phyloP scores from a whole-genome alignment of 495 filamentous ascomycete species.

The Astrothelium subdiscretum region DNA sequence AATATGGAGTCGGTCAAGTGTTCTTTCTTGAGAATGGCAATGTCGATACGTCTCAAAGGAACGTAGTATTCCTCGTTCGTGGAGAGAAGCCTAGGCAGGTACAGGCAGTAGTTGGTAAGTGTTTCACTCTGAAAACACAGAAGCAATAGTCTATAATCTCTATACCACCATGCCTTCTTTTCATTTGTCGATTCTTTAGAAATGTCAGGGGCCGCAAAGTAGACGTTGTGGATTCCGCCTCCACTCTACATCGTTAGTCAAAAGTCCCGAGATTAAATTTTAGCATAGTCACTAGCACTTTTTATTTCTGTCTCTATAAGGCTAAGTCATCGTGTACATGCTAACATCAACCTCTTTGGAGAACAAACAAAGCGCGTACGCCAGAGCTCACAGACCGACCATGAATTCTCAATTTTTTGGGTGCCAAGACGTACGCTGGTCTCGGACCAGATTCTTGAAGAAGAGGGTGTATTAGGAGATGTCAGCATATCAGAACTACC shows the following conservation, averaged over 20 bases:
- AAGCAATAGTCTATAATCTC: no score
- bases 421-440: slow-evolving; percentile 83
- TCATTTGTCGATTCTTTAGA: background rate
- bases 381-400: slow-evolving; percentile 69
- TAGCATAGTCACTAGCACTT: slow-evolving; percentile 29
- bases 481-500: slow-evolving; percentile 77
- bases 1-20: slow-evolving; percentile 93
- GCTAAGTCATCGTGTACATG: slow-evolving; percentile 43
- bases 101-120: slow-evolving; percentile 80
- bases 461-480: slow-evolving; percentile 86
- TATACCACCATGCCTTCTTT: no score
- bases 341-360: slow-evolving; percentile 36
- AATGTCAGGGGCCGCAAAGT: slow-evolving; percentile 42
- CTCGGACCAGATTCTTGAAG: slow-evolving; percentile 84
- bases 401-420: slow-evolving; percentile 94
- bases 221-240: slow-evolving; percentile 45
- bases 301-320: slow-evolving; percentile 34
- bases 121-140: background rate
- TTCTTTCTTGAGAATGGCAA: slow-evolving; percentile 94
- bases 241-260: slow-evolving; percentile 54
- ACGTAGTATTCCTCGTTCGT: slow-evolving; percentile 84
- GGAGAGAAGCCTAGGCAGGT: slow-evolving; percentile 78
- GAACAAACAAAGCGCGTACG: slow-evolving; percentile 87
- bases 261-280: slow-evolving; percentile 51
- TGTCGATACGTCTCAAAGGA: slow-evolving; percentile 82